Evolutionary conservation across 2,329 filamentous ascomycete genomes (phyloP).

Genomic region (Trichoderma brevicompactum): DNA sequence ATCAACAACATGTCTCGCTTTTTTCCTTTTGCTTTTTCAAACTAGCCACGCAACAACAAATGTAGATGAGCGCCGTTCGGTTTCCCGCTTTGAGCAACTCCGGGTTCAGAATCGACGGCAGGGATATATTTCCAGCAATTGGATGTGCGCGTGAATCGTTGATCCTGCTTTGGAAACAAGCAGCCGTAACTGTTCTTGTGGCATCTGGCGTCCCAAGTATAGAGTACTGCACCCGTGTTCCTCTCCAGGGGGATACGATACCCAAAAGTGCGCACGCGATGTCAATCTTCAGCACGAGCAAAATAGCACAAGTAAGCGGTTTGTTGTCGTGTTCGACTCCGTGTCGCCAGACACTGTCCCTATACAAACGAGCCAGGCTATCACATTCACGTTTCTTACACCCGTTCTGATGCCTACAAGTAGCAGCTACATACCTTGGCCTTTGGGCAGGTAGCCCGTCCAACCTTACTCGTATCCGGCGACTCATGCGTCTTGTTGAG

Average conservation of each 20-base stretch:
- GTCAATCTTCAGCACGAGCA: constrained; percentile 18
- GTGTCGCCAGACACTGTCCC: neutral
- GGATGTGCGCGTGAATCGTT: constrained; percentile 4
- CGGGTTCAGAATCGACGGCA: constrained; percentile 26
- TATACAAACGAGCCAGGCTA: neutral
- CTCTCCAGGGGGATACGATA: neutral
- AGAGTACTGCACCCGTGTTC: neutral
- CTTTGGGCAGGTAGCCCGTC: neutral
- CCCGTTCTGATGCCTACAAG: neutral
- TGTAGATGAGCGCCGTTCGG: constrained; percentile 25
- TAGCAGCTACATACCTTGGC: constrained; percentile 1
- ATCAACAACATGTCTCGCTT: neutral
- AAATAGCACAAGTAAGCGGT: neutral
- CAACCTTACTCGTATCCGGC: constrained; percentile 25
- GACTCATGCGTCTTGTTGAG: constrained; percentile 11
- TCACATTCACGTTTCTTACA: no score
- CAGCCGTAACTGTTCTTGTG: no score
- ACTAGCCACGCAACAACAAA: no score
- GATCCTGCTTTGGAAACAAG: neutral
- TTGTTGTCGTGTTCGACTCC: neutral
- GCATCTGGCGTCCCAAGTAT: neutral
- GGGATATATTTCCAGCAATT: constrained; percentile 17
- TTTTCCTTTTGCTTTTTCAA: neutral
- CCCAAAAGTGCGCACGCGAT: constrained; percentile 7
- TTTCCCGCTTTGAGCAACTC: constrained; percentile 33